Base-by-base conservation (phyloP, 108 stramenopile species). In the Nannochloropsis granulata region DNA sequence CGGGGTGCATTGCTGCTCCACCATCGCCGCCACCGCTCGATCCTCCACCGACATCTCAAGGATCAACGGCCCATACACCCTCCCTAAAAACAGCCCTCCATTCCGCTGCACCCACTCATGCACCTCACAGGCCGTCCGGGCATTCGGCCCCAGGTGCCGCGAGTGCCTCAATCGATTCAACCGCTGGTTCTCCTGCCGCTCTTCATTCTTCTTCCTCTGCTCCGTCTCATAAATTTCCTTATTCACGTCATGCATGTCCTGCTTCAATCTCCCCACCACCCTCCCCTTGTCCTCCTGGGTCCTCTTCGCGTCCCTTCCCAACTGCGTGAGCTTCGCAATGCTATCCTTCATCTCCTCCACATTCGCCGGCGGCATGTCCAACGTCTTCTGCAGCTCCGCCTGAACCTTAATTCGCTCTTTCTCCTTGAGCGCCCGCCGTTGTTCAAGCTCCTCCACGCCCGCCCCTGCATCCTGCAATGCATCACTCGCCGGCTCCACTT, bases 51-150 rank as follows among this genome's bases (percentile, higher is more conserved):
- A 23, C 86, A 86, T 82, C 78, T 86, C 86, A 16, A 86, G 82
- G 13, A 26, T 85, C 16, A 90, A 79, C 23, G 89, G 89, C 21
- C 89, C 89, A 19, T 11, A 21, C 25, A 88, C 85, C 16, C 24
- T n/a, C 12, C 88, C 89, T 25, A 21, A 13, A 7, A 90, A 83
- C 84, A 44, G 43, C 42, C 85, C 88, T 14, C 44, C 23, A 43
- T 87, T 86, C 43, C 79, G 79, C 43, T 34, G 43, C 13, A 78
- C 82, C 86, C 86, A 86, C 25, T 56, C 81, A 13, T 44, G 82
- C 78, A 86, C 82, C 43, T 82, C 25, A 21, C 82, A 24, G 5
- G 44, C 86, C 13, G 79, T 23, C 7, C 43, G 43, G 24, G n/a
- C 86, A 23, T 86, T 46, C 23, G 43, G 44, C 13, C 43, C 23